Base-by-base conservation (phyloP, 129 eudicot genomes). In the Pseudognaphalium luteoalbum region DNA sequence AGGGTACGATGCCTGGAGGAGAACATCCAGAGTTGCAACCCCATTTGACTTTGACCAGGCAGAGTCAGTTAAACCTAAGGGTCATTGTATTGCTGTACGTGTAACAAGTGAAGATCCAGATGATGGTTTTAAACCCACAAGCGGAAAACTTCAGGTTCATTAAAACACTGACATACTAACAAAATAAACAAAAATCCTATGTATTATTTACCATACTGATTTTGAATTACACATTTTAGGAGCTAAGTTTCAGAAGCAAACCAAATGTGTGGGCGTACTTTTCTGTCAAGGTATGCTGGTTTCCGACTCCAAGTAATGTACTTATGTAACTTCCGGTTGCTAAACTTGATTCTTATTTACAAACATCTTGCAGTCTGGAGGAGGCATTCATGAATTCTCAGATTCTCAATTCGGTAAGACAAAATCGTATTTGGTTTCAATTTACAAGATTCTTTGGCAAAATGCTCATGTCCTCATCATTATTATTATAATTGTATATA, bases 261-360 rank as follows among this genome's bases (percentile, higher is more conserved):
- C 99, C 99, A 72, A 95, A 95, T 83, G 97, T 91, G 82, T 95
- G 99, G 99, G 99, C 99, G 12, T 95, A 95, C 80, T 95, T 95
- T 76, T 95, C 97, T 78, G 97, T 95, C 74, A 95, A 95, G 97
- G 99, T 95, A 87, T 10, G 34, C 3, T 52, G 10, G 29, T 42
- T 69, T 47, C 14, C 28, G 28, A 25, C 28, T 25, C 28, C 17
- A 21, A 20, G 44, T 67, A 76, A 42, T 30, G 35, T 58, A 25
- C 66, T 66, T 51, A 44, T 22, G 7, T 16, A 42, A 66, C 25
- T 71, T 39, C 42, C 29, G 7, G 12, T 65, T 77, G 32, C 0
- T 25, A 64, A 74, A 54, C 29, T 22, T 4, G 75, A 61, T 78
- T 47, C 80, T 77, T 51, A 82, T 5, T 62, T 66, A 61, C 50